A percentile compares a stretch with the other conserved stretches of the same genome.
Conservation (phyloP, 768 basidiomycete species). For the Cystofilobasidium macerans region DNA sequence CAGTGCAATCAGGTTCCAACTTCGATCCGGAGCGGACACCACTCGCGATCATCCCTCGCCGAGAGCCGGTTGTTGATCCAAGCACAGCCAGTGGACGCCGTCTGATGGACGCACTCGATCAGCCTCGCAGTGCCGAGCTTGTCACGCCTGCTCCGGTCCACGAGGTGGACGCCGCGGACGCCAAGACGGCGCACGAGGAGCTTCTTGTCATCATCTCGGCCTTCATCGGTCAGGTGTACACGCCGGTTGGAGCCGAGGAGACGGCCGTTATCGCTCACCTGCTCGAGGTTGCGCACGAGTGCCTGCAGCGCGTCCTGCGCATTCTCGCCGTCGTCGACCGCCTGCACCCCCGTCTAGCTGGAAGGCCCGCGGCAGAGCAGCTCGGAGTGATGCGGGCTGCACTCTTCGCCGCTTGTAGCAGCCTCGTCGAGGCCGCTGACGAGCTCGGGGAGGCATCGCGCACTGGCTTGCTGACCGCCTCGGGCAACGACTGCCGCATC, state of each 20-base stretch:
- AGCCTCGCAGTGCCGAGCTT: no score
- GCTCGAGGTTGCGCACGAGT: conserved; percentile 88
- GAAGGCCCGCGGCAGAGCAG: conserved; percentile 45
- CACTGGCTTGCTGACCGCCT: conserved; percentile 45
- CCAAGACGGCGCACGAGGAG: conserved; percentile 75
- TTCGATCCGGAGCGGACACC: conserved; percentile 22
- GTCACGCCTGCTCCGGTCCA: neutral
- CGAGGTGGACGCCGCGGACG: conserved; percentile 36
- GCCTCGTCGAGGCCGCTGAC: conserved; percentile 79
- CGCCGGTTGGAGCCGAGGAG: conserved; percentile 77
- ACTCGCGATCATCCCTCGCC: neutral
- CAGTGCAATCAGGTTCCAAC: no score
- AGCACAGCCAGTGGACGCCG: neutral
- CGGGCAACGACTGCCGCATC: conserved; percentile 64
- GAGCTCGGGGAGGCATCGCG: conserved; percentile 43
- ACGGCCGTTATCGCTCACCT: conserved; percentile 86
- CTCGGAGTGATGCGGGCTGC: conserved; percentile 57
- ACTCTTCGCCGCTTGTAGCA: conserved; percentile 70
- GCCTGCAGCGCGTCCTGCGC: conserved; percentile 85
- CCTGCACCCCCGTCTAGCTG: conserved; percentile 45
- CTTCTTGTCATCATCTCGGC: conserved; percentile 90
- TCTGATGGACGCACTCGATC: neutral
- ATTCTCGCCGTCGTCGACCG: conserved; percentile 83
- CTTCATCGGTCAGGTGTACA: conserved; percentile 93
- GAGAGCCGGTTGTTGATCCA: neutral